Evolutionary conservation across 2,329 filamentous ascomycete genomes (phyloP).

Genomic region (Phoma sp.): DNA sequence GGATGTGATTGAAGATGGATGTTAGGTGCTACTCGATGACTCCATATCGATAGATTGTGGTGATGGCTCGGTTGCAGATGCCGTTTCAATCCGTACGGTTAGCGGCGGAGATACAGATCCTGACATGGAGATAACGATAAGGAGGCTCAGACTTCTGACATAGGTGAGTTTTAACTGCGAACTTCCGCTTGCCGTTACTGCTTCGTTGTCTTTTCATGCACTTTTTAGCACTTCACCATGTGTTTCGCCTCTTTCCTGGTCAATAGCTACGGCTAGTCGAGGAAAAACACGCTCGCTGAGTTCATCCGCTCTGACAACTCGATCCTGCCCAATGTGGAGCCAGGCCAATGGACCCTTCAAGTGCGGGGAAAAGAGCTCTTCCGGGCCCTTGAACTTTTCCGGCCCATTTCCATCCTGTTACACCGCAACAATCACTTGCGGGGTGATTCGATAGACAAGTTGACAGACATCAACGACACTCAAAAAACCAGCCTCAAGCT

Average conservation of each 20-base stretch:
- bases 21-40: conserved; percentile 6
- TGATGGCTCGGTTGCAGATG: conserved; percentile 16
- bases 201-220: neutral
- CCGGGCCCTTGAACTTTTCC: conserved; percentile 7
- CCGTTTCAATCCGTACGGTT: conserved; percentile 14
- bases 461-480: neutral
- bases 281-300: neutral
- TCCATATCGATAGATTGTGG: conserved; percentile 1
- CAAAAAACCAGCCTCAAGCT: neutral
- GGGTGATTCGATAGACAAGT: neutral
- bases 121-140: conserved; percentile 3
- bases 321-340: conserved; percentile 9
- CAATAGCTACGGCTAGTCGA: conserved; percentile 1
- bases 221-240: neutral
- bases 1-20: neutral
- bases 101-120: conserved; percentile 14
- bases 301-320: conserved; percentile 2
- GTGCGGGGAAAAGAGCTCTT: conserved; percentile 12
- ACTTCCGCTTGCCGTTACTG: neutral
- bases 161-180: neutral
- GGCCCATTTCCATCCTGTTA: neutral
- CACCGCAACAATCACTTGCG: conserved; percentile 7
- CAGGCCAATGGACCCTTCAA: neutral
- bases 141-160: neutral
- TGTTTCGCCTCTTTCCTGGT: neutral